Evolutionary conservation across 2,329 filamentous ascomycete genomes (phyloP).

Genomic region (Colletotrichum sublineola): DNA sequence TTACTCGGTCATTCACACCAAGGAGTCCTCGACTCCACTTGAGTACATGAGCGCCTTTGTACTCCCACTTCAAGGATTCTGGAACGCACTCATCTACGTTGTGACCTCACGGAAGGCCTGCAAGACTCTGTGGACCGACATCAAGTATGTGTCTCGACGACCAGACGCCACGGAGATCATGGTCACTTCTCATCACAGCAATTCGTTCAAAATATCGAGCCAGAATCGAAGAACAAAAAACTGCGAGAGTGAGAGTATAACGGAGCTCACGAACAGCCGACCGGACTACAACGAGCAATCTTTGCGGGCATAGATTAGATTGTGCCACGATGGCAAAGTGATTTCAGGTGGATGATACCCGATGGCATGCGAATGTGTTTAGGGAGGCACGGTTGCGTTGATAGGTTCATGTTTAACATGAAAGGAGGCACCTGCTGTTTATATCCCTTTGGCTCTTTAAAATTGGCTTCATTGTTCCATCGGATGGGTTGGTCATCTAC

Average conservation of each 20-base stretch:
- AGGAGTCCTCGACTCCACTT: constrained; percentile 67
- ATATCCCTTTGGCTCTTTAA: not conserved
- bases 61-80: constrained; percentile 85
- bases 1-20: constrained; percentile 73
- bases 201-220: constrained; percentile 51
- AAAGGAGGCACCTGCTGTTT: not conserved
- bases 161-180: constrained; percentile 53
- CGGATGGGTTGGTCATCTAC: not conserved
- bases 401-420: not conserved
- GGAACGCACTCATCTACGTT: constrained; percentile 85
- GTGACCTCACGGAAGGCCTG: constrained; percentile 77
- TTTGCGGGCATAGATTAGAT: constrained; percentile 3
- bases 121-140: constrained; percentile 59
- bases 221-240: constrained; percentile 48
- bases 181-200: constrained; percentile 46
- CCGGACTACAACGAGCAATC: constrained; percentile 52
- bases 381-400: not conserved
- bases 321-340: not conserved
- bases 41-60: constrained; percentile 81
- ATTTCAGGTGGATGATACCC: constrained; percentile 34
- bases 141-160: constrained; percentile 48
- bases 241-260: constrained; percentile 65
- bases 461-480: not conserved
- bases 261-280: constrained; percentile 59
- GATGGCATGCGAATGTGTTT: constrained; percentile 7